Evolutionary conservation across 2,329 filamentous ascomycete genomes (phyloP).

Genomic region (Zarea fungicola): DNA sequence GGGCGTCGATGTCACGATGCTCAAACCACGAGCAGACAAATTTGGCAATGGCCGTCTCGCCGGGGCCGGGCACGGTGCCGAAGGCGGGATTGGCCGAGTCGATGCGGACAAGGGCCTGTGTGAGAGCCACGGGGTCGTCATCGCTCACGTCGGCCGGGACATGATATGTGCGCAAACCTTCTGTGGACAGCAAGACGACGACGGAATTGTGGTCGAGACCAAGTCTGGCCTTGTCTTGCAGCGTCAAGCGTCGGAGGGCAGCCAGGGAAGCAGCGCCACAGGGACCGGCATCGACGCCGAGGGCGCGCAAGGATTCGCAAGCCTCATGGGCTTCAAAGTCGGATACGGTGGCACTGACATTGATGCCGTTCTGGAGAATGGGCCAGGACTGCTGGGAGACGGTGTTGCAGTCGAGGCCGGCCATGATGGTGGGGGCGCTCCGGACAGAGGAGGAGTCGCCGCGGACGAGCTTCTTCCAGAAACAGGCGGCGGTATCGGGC

Average conservation of each 20-base stretch:
- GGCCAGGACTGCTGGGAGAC: slow-evolving; percentile 63
- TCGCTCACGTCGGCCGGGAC: slow-evolving; percentile 35
- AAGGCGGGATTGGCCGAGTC: slow-evolving; percentile 44
- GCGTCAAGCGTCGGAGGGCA: slow-evolving; percentile 47
- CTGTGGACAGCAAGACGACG: slow-evolving; percentile 63
- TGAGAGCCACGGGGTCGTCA: slow-evolving; percentile 37
- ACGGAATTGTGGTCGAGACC: slow-evolving; percentile 44
- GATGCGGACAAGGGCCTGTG: slow-evolving; percentile 42
- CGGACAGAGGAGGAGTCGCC: slow-evolving; percentile 43
- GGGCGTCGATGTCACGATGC: slow-evolving; percentile 44
- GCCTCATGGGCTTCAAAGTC: slow-evolving; percentile 59
- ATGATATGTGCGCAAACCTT: slow-evolving; percentile 28
- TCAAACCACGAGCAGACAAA: slow-evolving; percentile 47
- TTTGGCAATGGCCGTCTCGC: slow-evolving; percentile 40
- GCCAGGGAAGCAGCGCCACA: slow-evolving; percentile 57
- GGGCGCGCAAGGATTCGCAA: slow-evolving; percentile 44
- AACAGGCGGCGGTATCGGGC: slow-evolving; percentile 57
- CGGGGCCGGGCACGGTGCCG: slow-evolving; percentile 36
- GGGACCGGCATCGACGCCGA: slow-evolving; percentile 50
- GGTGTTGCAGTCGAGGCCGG: slow-evolving; percentile 67
- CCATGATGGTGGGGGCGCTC: slow-evolving; percentile 65
- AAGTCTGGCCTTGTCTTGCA: slow-evolving; percentile 28
- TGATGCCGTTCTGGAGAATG: slow-evolving; percentile 50
- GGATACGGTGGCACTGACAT: slow-evolving; percentile 54
- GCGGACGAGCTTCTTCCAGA: slow-evolving; percentile 47